Evolutionary conservation across 2,329 filamentous ascomycete genomes (phyloP).

Genomic region (Simplicillium sp.): DNA sequence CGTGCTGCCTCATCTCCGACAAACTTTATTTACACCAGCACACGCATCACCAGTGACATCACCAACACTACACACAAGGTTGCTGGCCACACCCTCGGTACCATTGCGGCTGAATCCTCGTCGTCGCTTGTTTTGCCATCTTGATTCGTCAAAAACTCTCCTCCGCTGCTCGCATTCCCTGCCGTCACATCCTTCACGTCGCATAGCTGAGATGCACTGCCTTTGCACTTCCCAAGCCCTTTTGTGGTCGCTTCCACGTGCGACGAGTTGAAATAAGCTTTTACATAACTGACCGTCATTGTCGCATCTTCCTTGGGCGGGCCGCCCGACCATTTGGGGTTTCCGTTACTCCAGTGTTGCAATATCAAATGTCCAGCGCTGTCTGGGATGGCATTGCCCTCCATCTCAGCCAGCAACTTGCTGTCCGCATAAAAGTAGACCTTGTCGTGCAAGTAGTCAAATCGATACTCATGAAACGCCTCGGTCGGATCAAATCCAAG

Average conservation of each 20-base stretch:
- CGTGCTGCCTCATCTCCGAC: too few species aligned
- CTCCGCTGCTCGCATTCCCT: conserved; percentile 3
- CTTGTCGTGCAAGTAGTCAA: conserved; percentile 57
- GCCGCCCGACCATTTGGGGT: conserved; percentile 60
- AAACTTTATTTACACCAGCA: too few species aligned
- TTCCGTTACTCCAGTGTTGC: conserved; percentile 73
- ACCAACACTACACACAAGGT: too few species aligned
- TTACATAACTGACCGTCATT: conserved; percentile 59
- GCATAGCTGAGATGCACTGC: background rate
- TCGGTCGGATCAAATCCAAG: conserved; percentile 58
- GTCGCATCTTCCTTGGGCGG: conserved; percentile 55
- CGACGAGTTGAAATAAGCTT: conserved; percentile 72
- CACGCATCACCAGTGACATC: too few species aligned
- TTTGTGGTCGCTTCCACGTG: conserved; percentile 14
- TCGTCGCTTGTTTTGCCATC: too few species aligned
- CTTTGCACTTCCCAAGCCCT: conserved; percentile 14
- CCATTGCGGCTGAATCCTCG: background rate
- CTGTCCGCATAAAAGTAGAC: conserved; percentile 65
- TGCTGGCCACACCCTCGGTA: conserved; percentile 1
- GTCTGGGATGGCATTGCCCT: conserved; percentile 46
- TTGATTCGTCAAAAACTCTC: conserved; percentile 5
- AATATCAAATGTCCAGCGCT: conserved; percentile 57
- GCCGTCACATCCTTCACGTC: conserved; percentile 3
- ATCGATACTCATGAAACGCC: conserved; percentile 68
- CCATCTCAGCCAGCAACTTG: conserved; percentile 43